These are phyloP conservation scores for Capronia epimyces DNA, from an alignment of 2,329 filamentous ascomycete genomes.

Conservation along the genomic window DNA sequence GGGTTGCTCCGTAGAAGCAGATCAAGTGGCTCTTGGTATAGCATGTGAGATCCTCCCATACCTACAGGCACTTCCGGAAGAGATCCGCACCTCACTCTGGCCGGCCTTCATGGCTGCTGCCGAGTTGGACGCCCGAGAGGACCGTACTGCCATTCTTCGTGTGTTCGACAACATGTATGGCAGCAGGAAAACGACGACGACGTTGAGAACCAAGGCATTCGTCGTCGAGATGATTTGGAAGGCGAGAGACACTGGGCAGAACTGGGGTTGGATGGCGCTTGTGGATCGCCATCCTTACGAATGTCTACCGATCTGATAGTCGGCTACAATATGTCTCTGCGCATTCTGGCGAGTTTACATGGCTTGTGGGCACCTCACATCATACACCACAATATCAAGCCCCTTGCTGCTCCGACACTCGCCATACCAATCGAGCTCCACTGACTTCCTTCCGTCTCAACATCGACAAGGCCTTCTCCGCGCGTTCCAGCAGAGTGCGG, in stretches of 20 bases:
- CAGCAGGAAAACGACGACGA: neutral
- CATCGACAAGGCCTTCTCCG: constrained; percentile 41
- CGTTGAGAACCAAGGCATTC: neutral
- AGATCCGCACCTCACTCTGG: neutral
- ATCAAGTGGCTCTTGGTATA: constrained; percentile 1
- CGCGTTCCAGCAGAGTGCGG: constrained; percentile 38
- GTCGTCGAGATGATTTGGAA: neutral
- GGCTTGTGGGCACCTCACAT: too few relatives aligned
- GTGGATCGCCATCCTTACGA: neutral
- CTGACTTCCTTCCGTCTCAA: constrained; percentile 43
- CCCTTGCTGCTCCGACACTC: constrained; percentile 14
- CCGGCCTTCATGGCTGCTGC: neutral
- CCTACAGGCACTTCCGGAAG: neutral
- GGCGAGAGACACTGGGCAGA: neutral
- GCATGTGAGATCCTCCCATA: neutral
- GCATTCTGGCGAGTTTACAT: too few relatives aligned
- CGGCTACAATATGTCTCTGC: too few relatives aligned
- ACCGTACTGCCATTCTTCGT: neutral
- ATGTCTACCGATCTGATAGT: constrained; percentile 1
- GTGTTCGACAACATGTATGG: neutral
- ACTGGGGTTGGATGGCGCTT: constrained; percentile 3
- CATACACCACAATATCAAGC: too few relatives aligned
- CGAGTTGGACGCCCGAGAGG: neutral
- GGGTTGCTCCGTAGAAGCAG: neutral
- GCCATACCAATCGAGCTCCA: constrained; percentile 32